These are phyloP conservation scores for Psilocybe mexicana DNA, from an alignment of 1,284 basidiomycete genomes.

Conservation along the genomic window DNA sequence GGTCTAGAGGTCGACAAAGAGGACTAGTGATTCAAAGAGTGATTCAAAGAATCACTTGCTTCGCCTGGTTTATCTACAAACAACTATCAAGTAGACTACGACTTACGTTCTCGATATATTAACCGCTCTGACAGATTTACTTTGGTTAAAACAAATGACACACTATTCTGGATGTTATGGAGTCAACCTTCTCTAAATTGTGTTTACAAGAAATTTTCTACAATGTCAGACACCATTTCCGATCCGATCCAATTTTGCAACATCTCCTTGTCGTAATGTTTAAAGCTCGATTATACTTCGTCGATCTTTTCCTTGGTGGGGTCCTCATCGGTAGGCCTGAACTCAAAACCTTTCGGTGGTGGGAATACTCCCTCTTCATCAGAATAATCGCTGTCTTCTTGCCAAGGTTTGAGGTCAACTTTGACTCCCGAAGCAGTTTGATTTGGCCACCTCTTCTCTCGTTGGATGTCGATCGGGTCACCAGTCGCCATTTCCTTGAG, in stretches of 20 bases:
- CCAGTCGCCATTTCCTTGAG: constrained; percentile 69
- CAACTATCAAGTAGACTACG: too few species aligned
- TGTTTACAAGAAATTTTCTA: too few species aligned
- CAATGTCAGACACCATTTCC: too few species aligned
- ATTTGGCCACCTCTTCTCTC: constrained; percentile 75
- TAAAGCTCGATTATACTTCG: too few species aligned
- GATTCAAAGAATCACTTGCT: too few species aligned
- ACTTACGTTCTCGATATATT: neutral
- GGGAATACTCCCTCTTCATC: constrained; percentile 53
- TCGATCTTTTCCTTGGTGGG: neutral
- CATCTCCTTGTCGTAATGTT: too few species aligned
- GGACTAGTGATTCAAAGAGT: constrained; percentile 19
- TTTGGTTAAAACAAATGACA: too few species aligned
- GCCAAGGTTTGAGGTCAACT: constrained; percentile 58
- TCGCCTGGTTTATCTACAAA: too few species aligned
- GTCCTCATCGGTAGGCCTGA: neutral
- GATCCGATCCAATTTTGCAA: too few species aligned
- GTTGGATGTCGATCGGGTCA: constrained; percentile 67
- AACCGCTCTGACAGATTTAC: neutral
- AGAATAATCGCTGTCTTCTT: constrained; percentile 62
- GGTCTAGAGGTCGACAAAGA: constrained; percentile 35
- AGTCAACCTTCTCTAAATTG: too few species aligned
- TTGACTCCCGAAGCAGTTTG: constrained; percentile 47
- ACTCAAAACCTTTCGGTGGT: constrained; percentile 15
- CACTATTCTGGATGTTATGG: too few species aligned